phyloP scores from a whole-genome alignment of 2,329 filamentous ascomycete genomes.

The Colletotrichum falcatum region DNA sequence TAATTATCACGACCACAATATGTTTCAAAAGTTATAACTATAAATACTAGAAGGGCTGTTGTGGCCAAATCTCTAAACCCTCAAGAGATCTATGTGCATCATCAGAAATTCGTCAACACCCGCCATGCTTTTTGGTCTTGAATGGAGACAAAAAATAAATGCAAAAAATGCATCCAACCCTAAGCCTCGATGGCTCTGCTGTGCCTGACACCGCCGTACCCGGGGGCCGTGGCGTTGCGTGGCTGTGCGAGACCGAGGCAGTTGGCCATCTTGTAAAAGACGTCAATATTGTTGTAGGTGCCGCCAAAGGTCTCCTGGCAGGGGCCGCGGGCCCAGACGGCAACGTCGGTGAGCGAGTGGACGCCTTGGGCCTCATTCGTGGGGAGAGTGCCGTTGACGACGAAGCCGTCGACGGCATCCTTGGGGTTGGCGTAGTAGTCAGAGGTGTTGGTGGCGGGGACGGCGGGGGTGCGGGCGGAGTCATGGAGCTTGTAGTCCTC shows the following conservation, averaged over 20 bases:
- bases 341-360: slow-evolving; percentile 82
- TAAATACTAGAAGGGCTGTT: not conserved
- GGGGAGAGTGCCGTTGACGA: slow-evolving; percentile 81
- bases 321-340: slow-evolving; percentile 82
- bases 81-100: not conserved
- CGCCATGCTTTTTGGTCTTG: slow-evolving; percentile 18
- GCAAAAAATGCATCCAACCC: not conserved
- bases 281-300: slow-evolving; percentile 76
- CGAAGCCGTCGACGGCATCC: slow-evolving; percentile 74
- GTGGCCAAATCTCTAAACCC: not conserved
- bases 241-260: slow-evolving; percentile 68
- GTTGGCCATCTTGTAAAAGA: slow-evolving; percentile 80
- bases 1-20: not conserved
- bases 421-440: slow-evolving; percentile 76
- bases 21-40: slow-evolving; percentile 1
- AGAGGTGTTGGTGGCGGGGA: slow-evolving; percentile 60
- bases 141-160: not conserved
- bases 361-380: slow-evolving; percentile 74
- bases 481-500: slow-evolving; percentile 81
- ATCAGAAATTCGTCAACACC: slow-evolving; percentile 14
- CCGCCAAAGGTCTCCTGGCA: slow-evolving; percentile 83
- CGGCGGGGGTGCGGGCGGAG: slow-evolving; percentile 70
- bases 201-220: slow-evolving; percentile 4
- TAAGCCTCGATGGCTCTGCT: slow-evolving; percentile 12
- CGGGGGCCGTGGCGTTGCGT: slow-evolving; percentile 22